These are phyloP conservation scores for Sanguinoderma infundibulare DNA, from an alignment of 1,284 basidiomycete genomes.

Conservation along the genomic window DNA sequence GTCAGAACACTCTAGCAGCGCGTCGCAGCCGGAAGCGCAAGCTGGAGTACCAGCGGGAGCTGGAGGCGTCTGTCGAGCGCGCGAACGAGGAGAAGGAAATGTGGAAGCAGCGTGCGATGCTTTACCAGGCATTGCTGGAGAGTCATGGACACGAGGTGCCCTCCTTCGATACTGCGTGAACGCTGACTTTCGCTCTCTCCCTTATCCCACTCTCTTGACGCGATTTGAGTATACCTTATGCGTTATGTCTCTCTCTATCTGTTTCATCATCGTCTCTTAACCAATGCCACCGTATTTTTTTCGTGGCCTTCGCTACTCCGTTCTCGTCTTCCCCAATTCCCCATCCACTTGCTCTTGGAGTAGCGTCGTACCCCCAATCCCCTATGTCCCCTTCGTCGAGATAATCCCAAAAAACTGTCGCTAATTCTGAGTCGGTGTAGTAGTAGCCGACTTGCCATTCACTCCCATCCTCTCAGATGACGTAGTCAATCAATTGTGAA, in stretches of 20 bases:
- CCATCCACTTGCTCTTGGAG: conserved; percentile 49
- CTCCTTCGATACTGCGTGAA: conserved; percentile 37
- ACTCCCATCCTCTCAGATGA: not conserved
- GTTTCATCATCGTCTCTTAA: conserved; percentile 18
- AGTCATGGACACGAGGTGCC: conserved; percentile 52
- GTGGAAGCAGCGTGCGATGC: conserved; percentile 60
- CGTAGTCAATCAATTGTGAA: conserved; percentile 1
- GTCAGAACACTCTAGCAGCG: conserved; percentile 82
- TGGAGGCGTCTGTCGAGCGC: conserved; percentile 57
- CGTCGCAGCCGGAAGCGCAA: conserved; percentile 78
- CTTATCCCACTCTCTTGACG: conserved; percentile 16
- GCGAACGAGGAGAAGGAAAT: conserved; percentile 54
- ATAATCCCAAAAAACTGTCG: conserved; percentile 18
- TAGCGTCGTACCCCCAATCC: conserved; percentile 50
- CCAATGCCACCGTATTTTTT: conserved; percentile 21
- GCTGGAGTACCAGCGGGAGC: conserved; percentile 67
- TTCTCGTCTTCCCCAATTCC: conserved; percentile 34
- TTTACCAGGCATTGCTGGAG: conserved; percentile 49
- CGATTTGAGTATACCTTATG: conserved; percentile 31
- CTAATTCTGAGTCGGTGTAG: conserved; percentile 23
- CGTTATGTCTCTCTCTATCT: conserved; percentile 28
- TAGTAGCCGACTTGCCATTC: conserved; percentile 19
- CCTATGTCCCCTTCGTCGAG: conserved; percentile 24
- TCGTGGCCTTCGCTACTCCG: conserved; percentile 50
- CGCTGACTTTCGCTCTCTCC: conserved; percentile 8